These are phyloP conservation scores for Rugosomyces carneus DNA, from an alignment of 1,284 basidiomycete species.

Conservation along the genomic window DNA sequence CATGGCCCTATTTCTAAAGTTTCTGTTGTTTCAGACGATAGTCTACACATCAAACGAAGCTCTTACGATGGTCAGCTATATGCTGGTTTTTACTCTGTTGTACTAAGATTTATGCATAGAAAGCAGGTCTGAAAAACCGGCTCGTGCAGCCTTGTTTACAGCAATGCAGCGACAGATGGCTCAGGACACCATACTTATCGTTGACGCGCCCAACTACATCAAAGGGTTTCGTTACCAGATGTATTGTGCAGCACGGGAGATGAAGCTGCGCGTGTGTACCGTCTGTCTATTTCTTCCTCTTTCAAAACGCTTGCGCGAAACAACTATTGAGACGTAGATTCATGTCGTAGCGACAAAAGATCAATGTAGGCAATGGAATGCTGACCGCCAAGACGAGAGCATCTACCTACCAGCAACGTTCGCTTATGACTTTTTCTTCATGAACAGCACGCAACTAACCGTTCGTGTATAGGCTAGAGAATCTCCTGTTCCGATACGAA, in stretches of 20 bases:
- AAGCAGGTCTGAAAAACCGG: constrained; percentile 82
- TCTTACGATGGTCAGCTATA: constrained; percentile 67
- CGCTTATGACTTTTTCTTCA: constrained; percentile 13
- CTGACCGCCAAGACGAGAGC: constrained; percentile 37
- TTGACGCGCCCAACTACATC: constrained; percentile 94
- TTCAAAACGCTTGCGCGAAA: neutral
- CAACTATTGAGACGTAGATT: constrained; percentile 40
- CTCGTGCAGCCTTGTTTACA: constrained; percentile 83
- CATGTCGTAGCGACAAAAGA: constrained; percentile 78
- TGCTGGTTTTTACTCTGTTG: neutral
- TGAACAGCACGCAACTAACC: neutral
- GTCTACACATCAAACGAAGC: constrained; percentile 56
- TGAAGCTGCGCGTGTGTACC: constrained; percentile 81
- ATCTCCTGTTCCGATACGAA: constrained; percentile 86
- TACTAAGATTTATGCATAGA: constrained; percentile 32
- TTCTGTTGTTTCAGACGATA: constrained; percentile 74
- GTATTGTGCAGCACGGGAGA: constrained; percentile 91
- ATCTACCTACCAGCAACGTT: constrained; percentile 74
- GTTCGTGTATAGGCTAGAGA: constrained; percentile 62
- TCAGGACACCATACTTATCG: constrained; percentile 74
- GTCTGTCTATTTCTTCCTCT: constrained; percentile 43
- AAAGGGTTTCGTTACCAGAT: constrained; percentile 97
- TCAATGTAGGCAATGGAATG: constrained; percentile 76
- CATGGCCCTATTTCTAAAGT: constrained; percentile 53
- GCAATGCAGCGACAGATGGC: constrained; percentile 75